Percentiles rank a stretch among this genome's conserved stretches.
Conservation (phyloP, 805 yeast species). For the Candida golubevii region DNA sequence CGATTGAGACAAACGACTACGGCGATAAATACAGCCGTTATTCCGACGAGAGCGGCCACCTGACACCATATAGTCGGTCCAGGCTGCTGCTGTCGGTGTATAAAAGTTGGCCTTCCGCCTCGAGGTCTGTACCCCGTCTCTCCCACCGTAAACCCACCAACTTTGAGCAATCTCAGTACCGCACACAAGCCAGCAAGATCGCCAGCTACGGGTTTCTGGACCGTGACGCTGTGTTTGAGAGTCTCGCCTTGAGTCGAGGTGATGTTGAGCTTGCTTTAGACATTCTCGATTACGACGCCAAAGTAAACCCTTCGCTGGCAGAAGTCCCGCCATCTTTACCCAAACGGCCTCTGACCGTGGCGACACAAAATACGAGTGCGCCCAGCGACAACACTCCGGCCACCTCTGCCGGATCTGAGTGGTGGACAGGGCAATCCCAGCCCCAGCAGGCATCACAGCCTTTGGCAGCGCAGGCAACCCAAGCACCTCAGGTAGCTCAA, state of each 20-base stretch:
- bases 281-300: conserved; percentile 43
- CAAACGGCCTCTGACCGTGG: conserved; percentile 25
- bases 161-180: conserved; percentile 49
- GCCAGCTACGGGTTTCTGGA: conserved; percentile 53
- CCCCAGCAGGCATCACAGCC: background rate
- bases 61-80: conserved; percentile 12
- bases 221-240: conserved; percentile 57
- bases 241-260: conserved; percentile 56
- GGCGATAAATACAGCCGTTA: conserved; percentile 11
- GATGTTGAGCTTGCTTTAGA: conserved; percentile 56
- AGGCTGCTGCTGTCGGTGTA: conserved; percentile 12
- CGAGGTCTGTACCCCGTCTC: conserved; percentile 30
- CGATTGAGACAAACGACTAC: conserved; percentile 20
- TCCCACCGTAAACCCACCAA: conserved; percentile 51
- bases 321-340: conserved; percentile 49
- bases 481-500: background rate
- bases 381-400: conserved; percentile 13
- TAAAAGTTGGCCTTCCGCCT: conserved; percentile 7
- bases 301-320: conserved; percentile 30
- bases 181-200: conserved; percentile 41
- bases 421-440: conserved; percentile 27
- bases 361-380: conserved; percentile 8
- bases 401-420: conserved; percentile 24
- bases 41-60: conserved; percentile 19
- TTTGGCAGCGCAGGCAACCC: background rate